Conservation (phyloP, 139 green algal genomes). For the Ettlia oleoabundans region DNA sequence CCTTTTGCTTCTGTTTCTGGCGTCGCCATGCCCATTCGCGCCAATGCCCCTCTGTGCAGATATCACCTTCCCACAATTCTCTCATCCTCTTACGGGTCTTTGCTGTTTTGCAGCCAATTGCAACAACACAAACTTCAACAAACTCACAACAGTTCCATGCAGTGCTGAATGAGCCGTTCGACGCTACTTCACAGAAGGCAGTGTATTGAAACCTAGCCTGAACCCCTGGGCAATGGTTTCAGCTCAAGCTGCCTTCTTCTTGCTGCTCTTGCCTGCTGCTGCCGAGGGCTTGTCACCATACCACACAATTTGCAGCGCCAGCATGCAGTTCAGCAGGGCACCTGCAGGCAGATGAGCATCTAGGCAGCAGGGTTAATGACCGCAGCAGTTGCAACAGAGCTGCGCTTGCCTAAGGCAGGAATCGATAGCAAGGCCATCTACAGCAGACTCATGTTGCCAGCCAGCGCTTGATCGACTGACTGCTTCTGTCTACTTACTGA, state of each 20-base stretch:
- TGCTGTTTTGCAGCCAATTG: background rate
- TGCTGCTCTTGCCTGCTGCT: slow-evolving; percentile 1
- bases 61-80: background rate
- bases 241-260: background rate
- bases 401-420: too few relatives aligned
- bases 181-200: too few relatives aligned
- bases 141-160: too few relatives aligned
- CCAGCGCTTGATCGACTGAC: background rate
- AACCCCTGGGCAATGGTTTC: too few relatives aligned
- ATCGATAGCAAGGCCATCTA: too few relatives aligned
- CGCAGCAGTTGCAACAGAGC: too few relatives aligned
- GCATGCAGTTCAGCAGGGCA: slow-evolving; percentile 38
- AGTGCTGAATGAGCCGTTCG: too few relatives aligned
- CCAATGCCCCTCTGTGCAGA: background rate
- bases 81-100: background rate
- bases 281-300: slow-evolving; percentile 30
- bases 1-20: background rate
- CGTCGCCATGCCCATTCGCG: background rate
- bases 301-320: slow-evolving; percentile 41
- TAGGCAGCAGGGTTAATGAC: background rate
- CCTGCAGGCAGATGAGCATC: slow-evolving; percentile 2
- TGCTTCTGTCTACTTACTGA: slow-evolving; percentile 59
- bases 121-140: background rate
- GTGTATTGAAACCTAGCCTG: too few relatives aligned
- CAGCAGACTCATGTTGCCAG: too few relatives aligned